Conservation (phyloP, 169 alveolate species). For the Neospora caninum region DNA sequence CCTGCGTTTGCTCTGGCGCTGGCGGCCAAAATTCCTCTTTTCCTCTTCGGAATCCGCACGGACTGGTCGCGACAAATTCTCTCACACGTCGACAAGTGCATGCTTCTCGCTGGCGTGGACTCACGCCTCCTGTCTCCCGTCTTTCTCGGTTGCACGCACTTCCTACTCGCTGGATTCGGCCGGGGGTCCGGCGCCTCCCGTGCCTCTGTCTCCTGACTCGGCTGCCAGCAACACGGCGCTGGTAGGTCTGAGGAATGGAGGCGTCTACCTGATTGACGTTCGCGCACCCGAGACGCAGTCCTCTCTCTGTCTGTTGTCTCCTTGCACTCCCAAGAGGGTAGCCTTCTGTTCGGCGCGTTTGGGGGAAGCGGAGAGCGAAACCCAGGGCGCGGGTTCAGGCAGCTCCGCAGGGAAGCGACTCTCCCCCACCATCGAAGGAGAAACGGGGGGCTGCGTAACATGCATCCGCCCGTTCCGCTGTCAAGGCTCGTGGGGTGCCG, state of each 20-base stretch:
- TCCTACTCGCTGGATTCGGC: background rate
- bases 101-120: background rate
- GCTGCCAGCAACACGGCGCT: background rate
- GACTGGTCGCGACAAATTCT: no score
- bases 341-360: background rate
- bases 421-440: background rate
- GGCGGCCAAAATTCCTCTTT: background rate
- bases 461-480: background rate
- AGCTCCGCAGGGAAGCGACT: background rate
- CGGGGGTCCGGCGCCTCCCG: background rate
- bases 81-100: background rate
- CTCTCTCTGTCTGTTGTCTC: background rate
- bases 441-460: background rate
- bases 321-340: background rate
- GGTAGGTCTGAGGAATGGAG: constrained; percentile 10
- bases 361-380: background rate
- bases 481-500: background rate
- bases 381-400: background rate
- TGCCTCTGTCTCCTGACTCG: background rate
- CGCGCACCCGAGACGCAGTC: constrained; percentile 4
- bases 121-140: background rate
- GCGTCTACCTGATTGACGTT: background rate
- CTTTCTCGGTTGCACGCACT: background rate
- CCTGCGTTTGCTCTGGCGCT: background rate
- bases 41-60: background rate